Evolutionary conservation across 352 stramenopile species (phyloP), one percentile per base, ranked within the genome.

Genomic region (Thraustotheca clavata): DNA sequence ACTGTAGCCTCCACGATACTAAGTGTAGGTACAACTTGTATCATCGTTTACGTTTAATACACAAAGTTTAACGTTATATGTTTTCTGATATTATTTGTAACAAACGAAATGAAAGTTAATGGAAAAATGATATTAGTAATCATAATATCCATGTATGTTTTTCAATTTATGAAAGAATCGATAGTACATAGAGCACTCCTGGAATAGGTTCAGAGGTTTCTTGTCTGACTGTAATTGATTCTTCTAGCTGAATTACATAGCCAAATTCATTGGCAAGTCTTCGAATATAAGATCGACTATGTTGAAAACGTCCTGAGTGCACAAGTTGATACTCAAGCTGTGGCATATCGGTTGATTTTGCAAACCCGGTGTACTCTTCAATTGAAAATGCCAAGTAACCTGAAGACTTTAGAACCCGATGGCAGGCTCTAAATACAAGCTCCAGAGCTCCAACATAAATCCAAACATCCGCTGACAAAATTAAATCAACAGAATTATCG

Each of bases 401-500:
- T 9, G n/a, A 48, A 0, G 66, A 27, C 41, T 68, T 62, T 11
- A 92, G 72, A 59, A 87, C 86, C 7, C 62, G 70, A 9, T 62
- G 62, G 47, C 71, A 77, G 8, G 86, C 27, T 3, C 59, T 49
- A 35, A 90, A 89, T 22, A 89, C 80, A 35, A 76, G 46, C 16
- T 88, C 79, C 20, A 92, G 67, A 4, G 70, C 77, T 9, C 83
- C 83, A n/a, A 92, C 80, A 48, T 92, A 92, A 65, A 92, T 92
- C 83, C 83, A 92, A n/a, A 92, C 83, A 54, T 92, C 83, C 18
- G 80, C 83, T 0, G 83, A 85, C 40, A 92, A 77, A 29, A 92
- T 69, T 9, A 92, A 70, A 41, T 90, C 71, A 29, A 90, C 61
- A 12, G 71, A 76, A 26, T 32, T 62, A 40, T 86, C 69, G 1